phyloP scores from a whole-genome alignment of 495 filamentous ascomycete genomes.

The Penicillium turbatum region DNA sequence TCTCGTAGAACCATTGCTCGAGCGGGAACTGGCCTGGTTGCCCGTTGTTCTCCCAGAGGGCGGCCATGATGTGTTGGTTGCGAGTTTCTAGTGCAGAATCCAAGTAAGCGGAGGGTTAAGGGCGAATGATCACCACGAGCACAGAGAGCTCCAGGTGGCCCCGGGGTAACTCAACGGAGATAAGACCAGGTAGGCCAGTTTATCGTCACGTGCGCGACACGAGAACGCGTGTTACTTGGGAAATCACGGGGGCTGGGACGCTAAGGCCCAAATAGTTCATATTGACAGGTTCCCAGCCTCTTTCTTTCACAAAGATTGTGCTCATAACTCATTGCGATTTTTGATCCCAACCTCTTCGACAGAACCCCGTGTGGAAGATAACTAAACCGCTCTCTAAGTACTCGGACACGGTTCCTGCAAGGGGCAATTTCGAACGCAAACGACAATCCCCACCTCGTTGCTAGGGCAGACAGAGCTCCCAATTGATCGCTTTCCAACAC shows the following conservation, averaged over 20 bases:
- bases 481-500: conserved; percentile 6
- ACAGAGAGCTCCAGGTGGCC: neutral
- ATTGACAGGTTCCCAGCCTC: neutral
- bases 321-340: neutral
- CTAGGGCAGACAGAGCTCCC: neutral
- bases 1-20: conserved; percentile 97
- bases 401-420: neutral
- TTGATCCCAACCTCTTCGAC: neutral
- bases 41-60: conserved; percentile 49
- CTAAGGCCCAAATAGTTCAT: conserved; percentile 8
- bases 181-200: conserved; percentile 6
- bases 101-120: neutral
- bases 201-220: conserved; percentile 2
- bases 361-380: neutral
- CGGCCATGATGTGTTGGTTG: conserved; percentile 32
- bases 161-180: neutral
- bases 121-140: conserved; percentile 3
- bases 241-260: conserved; percentile 11
- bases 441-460: neutral
- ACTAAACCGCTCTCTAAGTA: neutral
- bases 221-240: neutral
- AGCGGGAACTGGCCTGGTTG: conserved; percentile 69
- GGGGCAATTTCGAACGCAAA: conserved; percentile 1
- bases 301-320: neutral
- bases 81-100: neutral